A percentile compares a stretch with the other conserved stretches of the same genome.
These are phyloP conservation scores for Carex sylvatica DNA, from an alignment of 202 grass and related monocot species.

Conservation along the genomic window DNA sequence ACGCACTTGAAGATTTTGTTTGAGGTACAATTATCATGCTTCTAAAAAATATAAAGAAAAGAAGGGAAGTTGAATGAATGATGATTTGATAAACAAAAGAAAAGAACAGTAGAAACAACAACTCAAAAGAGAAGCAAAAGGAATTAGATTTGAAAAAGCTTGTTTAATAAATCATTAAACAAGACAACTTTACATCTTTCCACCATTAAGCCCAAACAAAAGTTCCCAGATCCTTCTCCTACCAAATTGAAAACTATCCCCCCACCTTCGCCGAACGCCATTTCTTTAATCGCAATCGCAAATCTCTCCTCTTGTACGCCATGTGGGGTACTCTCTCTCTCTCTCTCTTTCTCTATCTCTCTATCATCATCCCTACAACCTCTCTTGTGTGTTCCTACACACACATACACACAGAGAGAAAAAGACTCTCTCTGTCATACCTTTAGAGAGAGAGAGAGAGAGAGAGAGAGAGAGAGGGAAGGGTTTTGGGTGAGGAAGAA, in stretches of 20 bases:
- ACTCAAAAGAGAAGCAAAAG: conserved; percentile 7
- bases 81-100: not conserved
- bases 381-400: not conserved
- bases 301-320: conserved; percentile 50
- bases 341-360: not conserved
- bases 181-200: conserved; percentile 16
- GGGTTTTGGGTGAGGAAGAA: conserved; percentile 29
- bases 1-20: too few relatives aligned
- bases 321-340: conserved; percentile 42
- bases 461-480: not conserved
- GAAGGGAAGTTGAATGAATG: conserved; percentile 4
- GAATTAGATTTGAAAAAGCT: not conserved
- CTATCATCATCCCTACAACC: conserved; percentile 6
- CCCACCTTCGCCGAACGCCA: conserved; percentile 33
- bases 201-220: not conserved
- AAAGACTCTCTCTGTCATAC: not conserved
- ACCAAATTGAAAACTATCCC: not conserved
- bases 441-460: not conserved
- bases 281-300: conserved; percentile 42
- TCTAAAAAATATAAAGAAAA: not conserved
- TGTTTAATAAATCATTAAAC: conserved; percentile 21
- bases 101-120: not conserved
- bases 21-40: too few relatives aligned
- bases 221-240: not conserved
- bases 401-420: not conserved